phyloP scores from a whole-genome alignment of 805 yeast genomes.

The Pichia phayaonensis region DNA sequence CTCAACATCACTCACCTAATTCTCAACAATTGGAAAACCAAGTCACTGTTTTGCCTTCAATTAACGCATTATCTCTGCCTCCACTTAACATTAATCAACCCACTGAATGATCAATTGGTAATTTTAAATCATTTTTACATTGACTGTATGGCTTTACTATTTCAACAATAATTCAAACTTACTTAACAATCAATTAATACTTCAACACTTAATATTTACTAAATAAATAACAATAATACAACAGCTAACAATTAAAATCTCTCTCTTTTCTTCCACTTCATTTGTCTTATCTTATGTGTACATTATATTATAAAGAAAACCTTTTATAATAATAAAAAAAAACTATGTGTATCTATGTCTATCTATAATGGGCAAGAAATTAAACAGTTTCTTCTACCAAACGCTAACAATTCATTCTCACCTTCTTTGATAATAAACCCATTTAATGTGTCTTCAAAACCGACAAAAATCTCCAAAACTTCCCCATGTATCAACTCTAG shows the following conservation, averaged over 20 bases:
- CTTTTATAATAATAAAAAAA: too few species aligned
- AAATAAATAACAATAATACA: background rate
- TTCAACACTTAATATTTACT: background rate
- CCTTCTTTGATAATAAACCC: constrained; percentile 4
- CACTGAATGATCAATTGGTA: constrained; percentile 8
- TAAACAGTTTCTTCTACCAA: constrained; percentile 11
- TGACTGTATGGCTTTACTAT: background rate
- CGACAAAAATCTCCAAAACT: constrained; percentile 9
- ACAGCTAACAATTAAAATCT: background rate
- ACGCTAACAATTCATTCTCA: constrained; percentile 3
- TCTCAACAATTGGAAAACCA: background rate
- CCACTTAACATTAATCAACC: constrained; percentile 26
- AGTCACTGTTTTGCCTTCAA: constrained; percentile 16
- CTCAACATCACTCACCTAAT: background rate
- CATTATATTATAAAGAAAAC: too few species aligned
- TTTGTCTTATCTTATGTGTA: too few species aligned
- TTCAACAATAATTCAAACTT: background rate
- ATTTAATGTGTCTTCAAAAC: constrained; percentile 7
- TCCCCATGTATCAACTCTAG: constrained; percentile 8
- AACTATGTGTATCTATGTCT: too few species aligned
- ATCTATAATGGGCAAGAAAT: background rate
- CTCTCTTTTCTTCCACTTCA: background rate
- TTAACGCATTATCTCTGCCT: constrained; percentile 27
- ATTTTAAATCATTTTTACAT: too few species aligned
- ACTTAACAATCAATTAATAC: too few species aligned